Percentiles rank a stretch among this genome's conserved stretches.
Conservation (phyloP, 805 yeast species). For the Candida vartiovaarae region DNA sequence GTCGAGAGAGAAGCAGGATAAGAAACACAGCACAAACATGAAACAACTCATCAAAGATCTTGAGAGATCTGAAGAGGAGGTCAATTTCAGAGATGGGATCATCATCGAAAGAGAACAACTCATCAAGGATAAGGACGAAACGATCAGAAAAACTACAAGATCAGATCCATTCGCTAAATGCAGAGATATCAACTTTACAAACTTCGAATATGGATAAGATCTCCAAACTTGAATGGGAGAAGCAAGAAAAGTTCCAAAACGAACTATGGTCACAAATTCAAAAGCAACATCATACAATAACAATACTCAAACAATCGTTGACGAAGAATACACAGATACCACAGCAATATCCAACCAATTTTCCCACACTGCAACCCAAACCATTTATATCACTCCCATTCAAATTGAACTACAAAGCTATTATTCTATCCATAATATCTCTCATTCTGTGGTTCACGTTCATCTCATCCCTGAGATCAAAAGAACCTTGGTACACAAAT, state of each 20-base stretch:
- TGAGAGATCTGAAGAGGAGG: conserved; percentile 15
- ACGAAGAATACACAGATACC: neutral
- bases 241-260: conserved; percentile 9
- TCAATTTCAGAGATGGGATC: conserved; percentile 18
- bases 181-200: conserved; percentile 9
- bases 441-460: neutral
- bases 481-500: conserved; percentile 13
- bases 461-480: neutral
- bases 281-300: conserved; percentile 14
- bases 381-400: neutral
- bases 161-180: conserved; percentile 1
- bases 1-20: conserved; percentile 8
- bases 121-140: conserved; percentile 5
- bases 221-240: conserved; percentile 2
- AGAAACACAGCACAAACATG: conserved; percentile 3
- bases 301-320: conserved; percentile 8
- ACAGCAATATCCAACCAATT: neutral
- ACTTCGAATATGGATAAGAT: conserved; percentile 2
- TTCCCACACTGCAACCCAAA: neutral
- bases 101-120: conserved; percentile 12
- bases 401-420: neutral
- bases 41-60: neutral
- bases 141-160: conserved; percentile 5
- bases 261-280: conserved; percentile 15
- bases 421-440: neutral